These are phyloP conservation scores for Dothistroma pini DNA, from an alignment of 2,329 filamentous ascomycete species.

Conservation along the genomic window DNA sequence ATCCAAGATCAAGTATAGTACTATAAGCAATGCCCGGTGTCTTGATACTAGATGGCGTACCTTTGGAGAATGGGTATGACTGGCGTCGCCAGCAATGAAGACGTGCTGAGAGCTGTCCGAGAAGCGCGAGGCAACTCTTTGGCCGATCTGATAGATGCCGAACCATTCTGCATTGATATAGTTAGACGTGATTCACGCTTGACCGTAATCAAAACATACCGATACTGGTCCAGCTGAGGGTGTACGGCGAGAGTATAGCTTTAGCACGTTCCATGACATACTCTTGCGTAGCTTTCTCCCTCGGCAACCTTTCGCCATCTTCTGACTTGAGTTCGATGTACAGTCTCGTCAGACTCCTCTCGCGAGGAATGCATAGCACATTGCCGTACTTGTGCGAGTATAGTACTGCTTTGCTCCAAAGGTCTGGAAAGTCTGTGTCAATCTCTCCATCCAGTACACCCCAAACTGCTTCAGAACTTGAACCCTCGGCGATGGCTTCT, in stretches of 20 bases:
- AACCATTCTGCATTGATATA: conserved; percentile 43
- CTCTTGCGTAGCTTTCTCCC: conserved; percentile 51
- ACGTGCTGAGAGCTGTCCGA: conserved; percentile 40
- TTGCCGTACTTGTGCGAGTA: conserved; percentile 65
- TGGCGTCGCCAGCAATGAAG: conserved; percentile 49
- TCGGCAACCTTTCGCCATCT: conserved; percentile 32
- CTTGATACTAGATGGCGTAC: background rate
- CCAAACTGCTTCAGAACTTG: conserved; percentile 59
- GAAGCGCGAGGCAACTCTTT: conserved; percentile 47
- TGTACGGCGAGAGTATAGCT: conserved; percentile 46
- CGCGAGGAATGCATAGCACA: conserved; percentile 69
- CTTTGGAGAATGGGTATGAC: conserved; percentile 42
- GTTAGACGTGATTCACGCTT: background rate
- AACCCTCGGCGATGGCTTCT: conserved; percentile 47
- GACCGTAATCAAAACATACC: conserved; percentile 23
- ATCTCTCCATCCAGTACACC: conserved; percentile 68
- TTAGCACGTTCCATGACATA: conserved; percentile 66
- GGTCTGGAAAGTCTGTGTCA: conserved; percentile 68
- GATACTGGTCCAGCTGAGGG: conserved; percentile 43
- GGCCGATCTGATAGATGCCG: conserved; percentile 49
- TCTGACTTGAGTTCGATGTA: conserved; percentile 48
- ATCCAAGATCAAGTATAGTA: too few species aligned
- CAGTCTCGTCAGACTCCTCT: conserved; percentile 66
- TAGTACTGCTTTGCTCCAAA: conserved; percentile 70
- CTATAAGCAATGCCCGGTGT: too few species aligned